These are phyloP conservation scores for Fusarium abutilonis DNA, from an alignment of 2,329 filamentous ascomycete species.

Conservation along the genomic window DNA sequence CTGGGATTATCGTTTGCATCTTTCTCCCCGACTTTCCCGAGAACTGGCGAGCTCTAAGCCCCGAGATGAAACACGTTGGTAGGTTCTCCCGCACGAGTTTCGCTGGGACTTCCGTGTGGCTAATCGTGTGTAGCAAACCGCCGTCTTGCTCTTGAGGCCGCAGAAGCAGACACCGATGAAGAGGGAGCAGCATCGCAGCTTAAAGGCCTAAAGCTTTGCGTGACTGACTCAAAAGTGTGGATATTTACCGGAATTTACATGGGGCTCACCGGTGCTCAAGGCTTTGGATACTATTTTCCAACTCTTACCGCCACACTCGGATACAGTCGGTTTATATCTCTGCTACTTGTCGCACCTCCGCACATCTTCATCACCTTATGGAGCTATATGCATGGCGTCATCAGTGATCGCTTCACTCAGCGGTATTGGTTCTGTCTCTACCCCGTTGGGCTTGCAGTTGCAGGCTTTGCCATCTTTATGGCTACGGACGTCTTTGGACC, in stretches of 20 bases:
- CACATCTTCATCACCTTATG: constrained; percentile 48
- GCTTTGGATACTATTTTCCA: constrained; percentile 49
- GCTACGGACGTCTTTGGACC: neutral
- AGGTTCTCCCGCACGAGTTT: neutral
- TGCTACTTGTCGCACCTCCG: constrained; percentile 50
- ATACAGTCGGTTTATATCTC: constrained; percentile 29
- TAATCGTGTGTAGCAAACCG: neutral
- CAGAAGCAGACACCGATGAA: neutral
- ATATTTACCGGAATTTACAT: constrained; percentile 61
- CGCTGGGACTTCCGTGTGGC: too few species aligned
- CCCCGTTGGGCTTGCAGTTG: neutral
- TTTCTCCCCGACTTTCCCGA: neutral
- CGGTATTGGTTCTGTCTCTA: constrained; percentile 1
- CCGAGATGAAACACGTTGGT: constrained; percentile 1
- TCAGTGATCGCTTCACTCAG: neutral
- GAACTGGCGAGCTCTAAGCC: neutral
- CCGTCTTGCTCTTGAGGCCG: neutral
- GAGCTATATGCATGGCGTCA: neutral
- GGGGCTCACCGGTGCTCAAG: constrained; percentile 56
- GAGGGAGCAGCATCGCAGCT: neutral
- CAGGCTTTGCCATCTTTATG: constrained; percentile 1
- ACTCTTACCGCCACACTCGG: constrained; percentile 32
- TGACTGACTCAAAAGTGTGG: constrained; percentile 56
- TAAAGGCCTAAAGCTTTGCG: constrained; percentile 33
- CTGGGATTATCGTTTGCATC: neutral